phyloP scores from a whole-genome alignment of 2,329 filamentous ascomycete species.

The Corynespora cassiicola region DNA sequence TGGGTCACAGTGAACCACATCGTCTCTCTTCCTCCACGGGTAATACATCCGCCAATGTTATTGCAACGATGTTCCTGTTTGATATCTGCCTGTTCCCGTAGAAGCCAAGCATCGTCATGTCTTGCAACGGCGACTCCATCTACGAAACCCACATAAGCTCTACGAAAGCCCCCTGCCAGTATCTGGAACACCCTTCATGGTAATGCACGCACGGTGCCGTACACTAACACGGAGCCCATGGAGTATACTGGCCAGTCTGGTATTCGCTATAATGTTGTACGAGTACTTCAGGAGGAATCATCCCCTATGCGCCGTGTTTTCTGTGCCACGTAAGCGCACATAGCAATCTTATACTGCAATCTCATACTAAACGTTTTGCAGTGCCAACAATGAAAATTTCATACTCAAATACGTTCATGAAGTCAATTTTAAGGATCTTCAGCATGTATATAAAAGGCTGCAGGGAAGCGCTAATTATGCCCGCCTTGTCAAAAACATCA shows the following conservation, averaged over 20 bases:
- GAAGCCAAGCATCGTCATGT: constrained; percentile 3
- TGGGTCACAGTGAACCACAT: no score
- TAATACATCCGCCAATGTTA: constrained; percentile 7
- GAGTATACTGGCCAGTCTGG: constrained; percentile 19
- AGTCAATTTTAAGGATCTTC: constrained; percentile 16
- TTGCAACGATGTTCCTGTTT: constrained; percentile 4
- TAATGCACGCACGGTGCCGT: constrained; percentile 18
- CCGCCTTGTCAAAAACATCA: constrained; percentile 10
- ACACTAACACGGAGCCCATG: constrained; percentile 8
- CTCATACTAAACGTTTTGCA: constrained; percentile 15
- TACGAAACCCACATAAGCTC: constrained; percentile 3
- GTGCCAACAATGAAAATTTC: constrained; percentile 18
- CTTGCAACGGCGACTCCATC: constrained; percentile 7
- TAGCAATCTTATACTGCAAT: constrained; percentile 6
- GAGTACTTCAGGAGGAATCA: constrained; percentile 21
- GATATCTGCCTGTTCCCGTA: constrained; percentile 3
- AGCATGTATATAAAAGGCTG: constrained; percentile 13
- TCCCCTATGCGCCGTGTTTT: constrained; percentile 15
- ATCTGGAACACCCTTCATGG: constrained; percentile 9
- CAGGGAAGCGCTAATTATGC: constrained; percentile 5
- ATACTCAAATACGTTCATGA: constrained; percentile 20
- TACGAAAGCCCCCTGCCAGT: constrained; percentile 4
- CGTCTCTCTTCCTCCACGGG: no score
- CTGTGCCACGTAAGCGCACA: constrained; percentile 16
- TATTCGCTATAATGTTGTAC: constrained; percentile 20